Evolutionary conservation across 176 grass and related monocot genomes (phyloP), one percentile per base, ranked within the genome.

Genomic region (Elaeis guineensis): DNA sequence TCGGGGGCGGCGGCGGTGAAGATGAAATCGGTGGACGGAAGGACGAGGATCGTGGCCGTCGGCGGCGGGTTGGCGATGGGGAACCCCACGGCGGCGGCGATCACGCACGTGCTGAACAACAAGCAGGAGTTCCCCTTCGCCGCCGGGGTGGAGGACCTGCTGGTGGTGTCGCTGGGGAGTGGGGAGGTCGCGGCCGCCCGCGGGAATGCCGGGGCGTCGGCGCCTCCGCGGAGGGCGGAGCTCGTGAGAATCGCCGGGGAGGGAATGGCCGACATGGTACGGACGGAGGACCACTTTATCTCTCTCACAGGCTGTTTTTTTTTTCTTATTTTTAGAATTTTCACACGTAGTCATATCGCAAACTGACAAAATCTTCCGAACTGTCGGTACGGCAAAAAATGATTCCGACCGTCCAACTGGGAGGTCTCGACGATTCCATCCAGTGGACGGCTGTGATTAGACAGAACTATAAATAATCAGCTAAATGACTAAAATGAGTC

Each of bases 41-140:
- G 72, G 17, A 90, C 83, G 0, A 78, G 87, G 19, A 96, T 96
- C 72, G 61, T 67, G 0, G 86, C 91, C 5, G 61, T 96, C 4
- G 86, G 83, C 5, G 86, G 83, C 51, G 91, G 83, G 16, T 78
- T 96, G 17, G 75, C 80, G 21, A 82, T 96, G 12, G 78, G 80
- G 3, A 96, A 96, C 78, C 91, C 91, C 29, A 83, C 91, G 61
- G 91, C 83, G 0, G 91, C 86, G 16, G 91, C 91, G n/a, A 95
- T 95, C 78, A 95, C 86, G 5, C 91, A 95, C 79, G 91, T 95
- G 48, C 78, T 95, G 72, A 95, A 95, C 81, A 95, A 95, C 83
- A 82, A 84, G 78, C 80, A 77, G 60, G 91, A 90, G 75, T 95
- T 90, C 59, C 91, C 91, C 0, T 79, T 87, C 6, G 83, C 75